Percentiles rank a stretch among this genome's conserved stretches.
phyloP scores from a whole-genome alignment of 106 monocot genomes.

The Acorus gramineus region DNA sequence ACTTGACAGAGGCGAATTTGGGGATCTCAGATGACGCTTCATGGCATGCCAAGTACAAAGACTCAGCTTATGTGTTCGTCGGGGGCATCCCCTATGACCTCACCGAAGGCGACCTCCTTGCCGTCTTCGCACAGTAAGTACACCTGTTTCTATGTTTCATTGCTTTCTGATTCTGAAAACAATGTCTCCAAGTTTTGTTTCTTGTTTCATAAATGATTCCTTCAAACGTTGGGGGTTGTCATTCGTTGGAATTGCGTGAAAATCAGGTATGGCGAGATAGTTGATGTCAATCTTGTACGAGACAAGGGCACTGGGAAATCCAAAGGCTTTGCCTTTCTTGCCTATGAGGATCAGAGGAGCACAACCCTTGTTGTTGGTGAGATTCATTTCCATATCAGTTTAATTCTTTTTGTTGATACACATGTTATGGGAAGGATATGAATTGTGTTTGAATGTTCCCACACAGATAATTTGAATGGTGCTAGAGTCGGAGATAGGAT shows the following conservation, averaged over 20 bases:
- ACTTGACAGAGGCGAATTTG: slow-evolving; percentile 60
- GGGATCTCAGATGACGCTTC: slow-evolving; percentile 90
- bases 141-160: background rate
- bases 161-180: background rate
- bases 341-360: slow-evolving; percentile 95
- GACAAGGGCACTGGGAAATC: slow-evolving; percentile 88
- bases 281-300: slow-evolving; percentile 94
- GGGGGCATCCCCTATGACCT: slow-evolving; percentile 90
- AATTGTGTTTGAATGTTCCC: background rate
- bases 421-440: no score
- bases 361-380: slow-evolving; percentile 85
- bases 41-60: slow-evolving; percentile 94
- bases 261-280: slow-evolving; percentile 82
- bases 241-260: background rate
- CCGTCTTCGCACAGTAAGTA: slow-evolving; percentile 80
- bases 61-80: slow-evolving; percentile 88
- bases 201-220: background rate
- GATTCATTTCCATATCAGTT: background rate
- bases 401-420: no score
- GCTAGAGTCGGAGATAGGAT: slow-evolving; percentile 69
- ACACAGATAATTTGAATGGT: slow-evolving; percentile 88
- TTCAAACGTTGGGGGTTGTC: no score
- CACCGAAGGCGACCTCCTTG: slow-evolving; percentile 90
- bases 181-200: background rate
- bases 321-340: slow-evolving; percentile 86